Conservation (phyloP, 208 protist genomes). For the Leishmania tarentolae region DNA sequence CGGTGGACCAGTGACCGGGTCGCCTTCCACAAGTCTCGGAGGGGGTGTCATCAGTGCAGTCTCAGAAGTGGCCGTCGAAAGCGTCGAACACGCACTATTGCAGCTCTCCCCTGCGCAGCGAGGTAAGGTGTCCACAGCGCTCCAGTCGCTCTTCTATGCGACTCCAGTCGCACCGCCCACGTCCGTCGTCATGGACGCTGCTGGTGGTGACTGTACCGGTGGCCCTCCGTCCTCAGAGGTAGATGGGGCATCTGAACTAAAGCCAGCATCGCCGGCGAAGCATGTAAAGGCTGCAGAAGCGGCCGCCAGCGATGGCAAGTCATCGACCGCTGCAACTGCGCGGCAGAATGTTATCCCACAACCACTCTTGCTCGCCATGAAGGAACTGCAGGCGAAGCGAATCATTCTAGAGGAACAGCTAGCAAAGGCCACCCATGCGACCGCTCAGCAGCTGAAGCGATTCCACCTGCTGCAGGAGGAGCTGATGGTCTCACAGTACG, state of each 20-base stretch:
- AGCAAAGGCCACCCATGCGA: conserved; percentile 9
- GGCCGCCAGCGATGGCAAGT: background rate
- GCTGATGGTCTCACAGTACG: conserved; percentile 46
- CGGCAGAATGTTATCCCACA: conserved; percentile 10
- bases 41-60: background rate
- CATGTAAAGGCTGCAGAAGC: background rate
- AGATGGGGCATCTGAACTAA: background rate
- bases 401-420: conserved; percentile 39
- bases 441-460: conserved; percentile 33
- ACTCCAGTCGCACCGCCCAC: background rate
- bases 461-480: conserved; percentile 56
- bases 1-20: background rate
- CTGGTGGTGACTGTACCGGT: background rate
- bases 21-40: background rate
- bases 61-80: conserved; percentile 4
- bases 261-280: background rate
- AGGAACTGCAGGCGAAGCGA: conserved; percentile 33
- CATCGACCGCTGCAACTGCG: background rate
- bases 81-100: conserved; percentile 15
- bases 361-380: conserved; percentile 14
- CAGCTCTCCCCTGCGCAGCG: conserved; percentile 18
- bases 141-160: conserved; percentile 27
- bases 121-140: conserved; percentile 15
- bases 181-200: background rate
- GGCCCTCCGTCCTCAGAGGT: background rate